These are phyloP conservation scores for Nannochloris sp. DNA, from an alignment of 139 green algal species.

Conservation along the genomic window DNA sequence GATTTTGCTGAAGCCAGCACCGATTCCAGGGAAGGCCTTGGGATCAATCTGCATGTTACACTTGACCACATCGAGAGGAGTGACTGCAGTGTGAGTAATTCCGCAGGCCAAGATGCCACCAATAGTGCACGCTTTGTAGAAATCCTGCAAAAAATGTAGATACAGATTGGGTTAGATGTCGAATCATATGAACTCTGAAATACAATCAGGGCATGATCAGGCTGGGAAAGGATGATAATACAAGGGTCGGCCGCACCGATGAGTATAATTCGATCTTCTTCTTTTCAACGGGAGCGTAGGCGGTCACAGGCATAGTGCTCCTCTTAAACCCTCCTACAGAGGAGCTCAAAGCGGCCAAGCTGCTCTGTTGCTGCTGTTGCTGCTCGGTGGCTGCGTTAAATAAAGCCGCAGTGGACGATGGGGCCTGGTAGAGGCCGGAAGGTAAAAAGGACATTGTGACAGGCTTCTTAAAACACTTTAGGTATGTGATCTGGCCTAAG, in stretches of 20 bases:
- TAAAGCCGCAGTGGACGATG: conserved; percentile 11
- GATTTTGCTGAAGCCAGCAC: conserved; percentile 57
- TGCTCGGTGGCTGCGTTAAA: conserved; percentile 29
- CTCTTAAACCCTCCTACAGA: no score
- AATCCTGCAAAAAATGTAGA: conserved; percentile 41
- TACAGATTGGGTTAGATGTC: neutral
- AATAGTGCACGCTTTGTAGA: conserved; percentile 69
- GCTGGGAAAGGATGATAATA: neutral
- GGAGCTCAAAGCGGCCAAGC: conserved; percentile 1
- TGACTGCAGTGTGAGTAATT: conserved; percentile 64
- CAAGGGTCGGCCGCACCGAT: neutral
- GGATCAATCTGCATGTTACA: conserved; percentile 84
- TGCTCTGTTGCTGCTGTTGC: neutral
- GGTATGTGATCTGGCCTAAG: no score
- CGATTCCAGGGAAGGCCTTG: conserved; percentile 57
- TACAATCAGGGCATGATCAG: neutral
- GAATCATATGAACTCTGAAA: neutral
- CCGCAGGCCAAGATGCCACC: conserved; percentile 59
- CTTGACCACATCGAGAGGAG: conserved; percentile 89
- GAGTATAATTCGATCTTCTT: conserved; percentile 41
- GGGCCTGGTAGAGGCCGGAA: neutral
- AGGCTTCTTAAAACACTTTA: neutral
- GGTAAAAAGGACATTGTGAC: conserved; percentile 1
- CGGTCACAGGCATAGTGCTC: neutral
- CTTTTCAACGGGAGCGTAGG: conserved; percentile 29